These are phyloP conservation scores for Pseudotsuga menziesii DNA, from an alignment of 75 land plant genomes.

Conservation along the genomic window DNA sequence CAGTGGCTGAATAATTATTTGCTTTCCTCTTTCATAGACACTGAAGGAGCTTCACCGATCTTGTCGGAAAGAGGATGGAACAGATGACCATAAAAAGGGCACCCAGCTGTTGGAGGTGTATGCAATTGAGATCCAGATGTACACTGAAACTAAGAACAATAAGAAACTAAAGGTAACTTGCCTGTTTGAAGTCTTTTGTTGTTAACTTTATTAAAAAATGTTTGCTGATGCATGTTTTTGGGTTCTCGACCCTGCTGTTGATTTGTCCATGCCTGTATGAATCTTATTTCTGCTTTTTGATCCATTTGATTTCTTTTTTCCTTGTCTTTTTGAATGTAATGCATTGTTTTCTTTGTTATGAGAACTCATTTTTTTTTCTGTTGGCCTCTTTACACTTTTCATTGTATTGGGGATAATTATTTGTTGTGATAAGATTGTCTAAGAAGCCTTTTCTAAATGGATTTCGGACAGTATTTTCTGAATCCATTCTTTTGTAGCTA, in stretches of 20 bases:
- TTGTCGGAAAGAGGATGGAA: slow-evolving; percentile 91
- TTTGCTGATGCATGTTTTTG: not conserved
- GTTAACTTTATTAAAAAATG: not conserved
- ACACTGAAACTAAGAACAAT: slow-evolving; percentile 97
- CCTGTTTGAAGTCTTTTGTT: not conserved
- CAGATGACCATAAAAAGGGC: slow-evolving; percentile 99
- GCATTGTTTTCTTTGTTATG: not conserved
- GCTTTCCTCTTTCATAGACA: slow-evolving; percentile 40
- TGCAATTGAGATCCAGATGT: slow-evolving; percentile 99
- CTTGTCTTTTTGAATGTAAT: not conserved
- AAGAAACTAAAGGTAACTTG: slow-evolving; percentile 87
- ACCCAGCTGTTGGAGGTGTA: slow-evolving; percentile 95
- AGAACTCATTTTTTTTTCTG: not conserved
- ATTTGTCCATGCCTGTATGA: not conserved
- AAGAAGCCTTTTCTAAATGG: too few relatives aligned
- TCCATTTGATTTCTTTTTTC: not conserved
- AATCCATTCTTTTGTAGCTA: too few relatives aligned
- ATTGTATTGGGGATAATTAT: too few relatives aligned
- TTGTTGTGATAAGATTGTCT: too few relatives aligned
- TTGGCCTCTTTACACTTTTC: not conserved
- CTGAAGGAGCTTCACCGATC: slow-evolving; percentile 95
- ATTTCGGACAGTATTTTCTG: too few relatives aligned
- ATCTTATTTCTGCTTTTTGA: not conserved
- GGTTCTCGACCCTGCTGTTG: not conserved
- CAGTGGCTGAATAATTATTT: not conserved